Conservation (phyloP, 2,329 filamentous ascomycete species). For the Orbilia quercus region DNA sequence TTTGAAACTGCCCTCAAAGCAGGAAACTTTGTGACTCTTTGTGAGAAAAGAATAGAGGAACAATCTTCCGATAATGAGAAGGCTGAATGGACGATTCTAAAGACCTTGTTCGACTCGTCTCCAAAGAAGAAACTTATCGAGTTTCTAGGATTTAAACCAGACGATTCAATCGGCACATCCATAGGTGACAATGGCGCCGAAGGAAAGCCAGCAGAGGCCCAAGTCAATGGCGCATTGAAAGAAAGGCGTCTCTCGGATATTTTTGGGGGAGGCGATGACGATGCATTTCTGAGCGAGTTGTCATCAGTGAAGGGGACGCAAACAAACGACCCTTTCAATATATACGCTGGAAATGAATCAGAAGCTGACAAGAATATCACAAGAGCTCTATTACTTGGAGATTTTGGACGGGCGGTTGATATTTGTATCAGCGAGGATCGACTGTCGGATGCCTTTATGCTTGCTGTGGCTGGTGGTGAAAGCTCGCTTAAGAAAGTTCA, state of each 20-base stretch:
- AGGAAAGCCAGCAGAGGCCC: slow-evolving; percentile 28
- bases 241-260: slow-evolving; percentile 79
- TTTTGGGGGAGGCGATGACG: slow-evolving; percentile 78
- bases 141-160: slow-evolving; percentile 84
- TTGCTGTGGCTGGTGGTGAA: slow-evolving; percentile 95
- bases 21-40: slow-evolving; percentile 81
- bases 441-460: slow-evolving; percentile 95
- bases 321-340: slow-evolving; percentile 92
- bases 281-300: slow-evolving; percentile 87
- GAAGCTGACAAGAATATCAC: slow-evolving; percentile 87
- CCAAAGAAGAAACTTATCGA: slow-evolving; percentile 87
- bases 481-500: slow-evolving; percentile 95
- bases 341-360: slow-evolving; percentile 85
- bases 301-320: slow-evolving; percentile 86
- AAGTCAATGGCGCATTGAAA: slow-evolving; percentile 63
- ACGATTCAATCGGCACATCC: slow-evolving; percentile 63
- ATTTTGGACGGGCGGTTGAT: slow-evolving; percentile 89
- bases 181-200: slow-evolving; percentile 30
- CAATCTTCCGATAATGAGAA: slow-evolving; percentile 90
- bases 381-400: slow-evolving; percentile 84
- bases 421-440: slow-evolving; percentile 88
- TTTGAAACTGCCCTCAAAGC: slow-evolving; percentile 85
- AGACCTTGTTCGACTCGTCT: slow-evolving; percentile 84
- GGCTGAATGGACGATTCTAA: slow-evolving; percentile 94
- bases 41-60: slow-evolving; percentile 78